Conservation (phyloP, 2,329 filamentous ascomycete species). For the Alternaria novae-zelandiae region DNA sequence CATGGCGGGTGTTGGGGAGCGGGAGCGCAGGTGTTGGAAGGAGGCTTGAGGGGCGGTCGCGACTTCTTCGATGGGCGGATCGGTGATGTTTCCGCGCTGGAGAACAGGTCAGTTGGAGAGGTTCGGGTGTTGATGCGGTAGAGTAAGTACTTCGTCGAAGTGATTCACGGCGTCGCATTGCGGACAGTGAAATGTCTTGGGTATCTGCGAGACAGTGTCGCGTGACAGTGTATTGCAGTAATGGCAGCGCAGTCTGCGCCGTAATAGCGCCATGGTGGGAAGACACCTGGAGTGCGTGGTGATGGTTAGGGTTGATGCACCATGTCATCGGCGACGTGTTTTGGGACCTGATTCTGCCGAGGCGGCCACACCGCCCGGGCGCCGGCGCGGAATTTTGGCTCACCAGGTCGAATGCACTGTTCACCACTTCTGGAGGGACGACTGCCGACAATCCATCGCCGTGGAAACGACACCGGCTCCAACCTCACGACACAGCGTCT, state of each 20-base stretch:
- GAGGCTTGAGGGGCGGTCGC: constrained; percentile 25
- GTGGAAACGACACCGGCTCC: neutral
- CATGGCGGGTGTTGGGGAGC: constrained; percentile 36
- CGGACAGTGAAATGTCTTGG: constrained; percentile 46
- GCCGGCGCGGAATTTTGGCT: constrained; percentile 24
- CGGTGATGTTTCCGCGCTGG: constrained; percentile 86
- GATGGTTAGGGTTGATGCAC: constrained; percentile 4
- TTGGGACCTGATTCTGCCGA: constrained; percentile 12
- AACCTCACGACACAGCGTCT: neutral
- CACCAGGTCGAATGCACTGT: constrained; percentile 6
- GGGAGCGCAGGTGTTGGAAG: constrained; percentile 32
- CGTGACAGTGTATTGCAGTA: constrained; percentile 41
- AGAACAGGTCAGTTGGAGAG: constrained; percentile 23
- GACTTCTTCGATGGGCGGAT: constrained; percentile 70
- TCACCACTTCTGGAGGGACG: constrained; percentile 7
- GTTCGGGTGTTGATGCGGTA: neutral
- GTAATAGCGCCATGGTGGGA: constrained; percentile 40
- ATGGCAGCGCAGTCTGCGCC: constrained; percentile 45
- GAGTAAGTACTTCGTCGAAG: constrained; percentile 73
- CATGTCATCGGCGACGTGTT: constrained; percentile 21
- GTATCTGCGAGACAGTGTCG: constrained; percentile 28
- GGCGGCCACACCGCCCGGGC: constrained; percentile 22
- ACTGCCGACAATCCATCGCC: constrained; percentile 1
- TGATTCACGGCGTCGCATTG: constrained; percentile 88
- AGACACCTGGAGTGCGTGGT: neutral